Conservation (phyloP, 176 grass and related monocot species). For the Musa troglodytarum region DNA sequence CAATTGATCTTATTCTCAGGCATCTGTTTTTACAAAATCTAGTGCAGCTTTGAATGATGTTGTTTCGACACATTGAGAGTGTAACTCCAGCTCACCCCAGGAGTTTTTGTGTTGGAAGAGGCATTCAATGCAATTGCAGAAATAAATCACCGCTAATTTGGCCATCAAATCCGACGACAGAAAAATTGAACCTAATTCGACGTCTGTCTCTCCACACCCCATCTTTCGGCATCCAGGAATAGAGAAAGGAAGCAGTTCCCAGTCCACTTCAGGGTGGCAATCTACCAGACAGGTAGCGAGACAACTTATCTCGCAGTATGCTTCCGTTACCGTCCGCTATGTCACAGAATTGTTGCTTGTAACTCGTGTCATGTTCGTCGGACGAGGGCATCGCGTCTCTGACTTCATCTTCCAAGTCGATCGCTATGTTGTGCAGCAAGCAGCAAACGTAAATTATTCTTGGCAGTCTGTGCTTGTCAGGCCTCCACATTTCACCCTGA, state of each 20-base stretch:
- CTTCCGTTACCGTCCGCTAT: slow-evolving; percentile 46
- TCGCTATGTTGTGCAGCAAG: slow-evolving; percentile 73
- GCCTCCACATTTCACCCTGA: slow-evolving; percentile 92
- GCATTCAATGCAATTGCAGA: not conserved
- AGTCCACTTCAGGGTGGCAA: slow-evolving; percentile 7
- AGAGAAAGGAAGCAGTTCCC: not conserved
- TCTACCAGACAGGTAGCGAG: slow-evolving; percentile 29
- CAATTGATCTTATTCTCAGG: not conserved
- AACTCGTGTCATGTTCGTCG: slow-evolving; percentile 47
- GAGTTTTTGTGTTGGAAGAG: not conserved
- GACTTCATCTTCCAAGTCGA: slow-evolving; percentile 51
- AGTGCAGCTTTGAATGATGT: not conserved
- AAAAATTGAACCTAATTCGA: not conserved
- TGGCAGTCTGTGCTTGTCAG: slow-evolving; percentile 76
- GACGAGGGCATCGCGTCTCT: slow-evolving; percentile 1
- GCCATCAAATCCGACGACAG: not conserved
- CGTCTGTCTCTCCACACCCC: not conserved
- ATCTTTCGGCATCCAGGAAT: not conserved
- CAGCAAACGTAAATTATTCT: slow-evolving; percentile 90
- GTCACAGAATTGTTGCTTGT: slow-evolving; percentile 58
- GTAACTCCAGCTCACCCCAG: not conserved
- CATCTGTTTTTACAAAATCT: not conserved
- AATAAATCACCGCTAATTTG: not conserved
- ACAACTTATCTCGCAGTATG: slow-evolving; percentile 43
- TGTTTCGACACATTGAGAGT: not conserved